Evolutionary conservation across 176 grass and related monocot genomes (phyloP).

Genomic region (Chrysopogon serrulatus): DNA sequence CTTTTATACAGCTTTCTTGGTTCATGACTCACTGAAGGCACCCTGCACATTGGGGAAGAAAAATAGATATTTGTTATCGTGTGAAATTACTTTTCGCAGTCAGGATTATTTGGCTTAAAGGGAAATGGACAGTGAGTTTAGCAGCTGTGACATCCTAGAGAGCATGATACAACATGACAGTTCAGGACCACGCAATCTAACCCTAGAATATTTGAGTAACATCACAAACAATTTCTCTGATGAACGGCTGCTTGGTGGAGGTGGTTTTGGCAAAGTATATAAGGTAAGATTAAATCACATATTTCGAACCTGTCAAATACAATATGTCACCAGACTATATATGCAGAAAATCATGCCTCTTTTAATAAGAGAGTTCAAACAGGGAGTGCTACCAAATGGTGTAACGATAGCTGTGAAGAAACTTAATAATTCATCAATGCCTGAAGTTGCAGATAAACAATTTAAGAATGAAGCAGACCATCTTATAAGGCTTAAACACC

Average conservation of each 20-base stretch:
- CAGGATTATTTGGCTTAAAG: background rate
- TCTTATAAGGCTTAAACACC: background rate
- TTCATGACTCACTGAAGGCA: background rate
- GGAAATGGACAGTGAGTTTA: background rate
- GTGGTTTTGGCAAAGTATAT: constrained; percentile 1
- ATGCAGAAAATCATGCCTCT: background rate
- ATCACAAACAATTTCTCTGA: background rate
- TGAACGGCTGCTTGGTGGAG: background rate
- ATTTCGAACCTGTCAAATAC: background rate
- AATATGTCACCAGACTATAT: background rate
- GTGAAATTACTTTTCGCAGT: background rate
- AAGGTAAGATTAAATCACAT: background rate
- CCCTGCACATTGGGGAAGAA: background rate
- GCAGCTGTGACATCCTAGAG: background rate
- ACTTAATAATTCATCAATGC: background rate
- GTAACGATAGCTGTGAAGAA: background rate
- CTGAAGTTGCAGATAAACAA: background rate
- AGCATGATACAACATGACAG: background rate
- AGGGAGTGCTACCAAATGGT: background rate
- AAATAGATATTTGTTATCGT: background rate
- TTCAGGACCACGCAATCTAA: background rate
- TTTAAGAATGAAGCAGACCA: background rate
- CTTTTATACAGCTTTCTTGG: background rate
- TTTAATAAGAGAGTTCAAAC: background rate
- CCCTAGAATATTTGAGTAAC: background rate